Evolutionary conservation across 1,284 basidiomycete species (phyloP), one percentile per base, ranked within the genome.

Genomic region (Boletus sp.): DNA sequence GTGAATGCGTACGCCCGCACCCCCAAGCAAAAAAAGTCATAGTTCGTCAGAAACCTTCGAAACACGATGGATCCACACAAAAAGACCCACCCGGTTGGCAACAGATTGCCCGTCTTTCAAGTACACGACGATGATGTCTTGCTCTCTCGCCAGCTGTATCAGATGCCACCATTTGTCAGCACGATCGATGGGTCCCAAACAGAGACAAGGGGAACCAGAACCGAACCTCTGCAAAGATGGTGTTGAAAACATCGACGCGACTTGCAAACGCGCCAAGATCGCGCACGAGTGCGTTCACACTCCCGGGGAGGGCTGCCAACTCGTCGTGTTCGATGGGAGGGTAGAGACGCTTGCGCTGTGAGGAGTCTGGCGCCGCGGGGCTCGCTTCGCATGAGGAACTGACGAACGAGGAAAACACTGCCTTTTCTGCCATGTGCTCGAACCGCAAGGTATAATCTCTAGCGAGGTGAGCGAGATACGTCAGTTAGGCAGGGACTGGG

Each of bases 51-150:
- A 4, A 29, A 6, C 15, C 5, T 8, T 13, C 4, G 9, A 55
- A 20, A 41, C 24, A 48, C 13, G 9, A 20, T 2, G 8, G 13
- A 12, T 31, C n/a, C n/a, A 50, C 8, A 9, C 13, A 33, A 43
- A 11, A 49, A 18, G 13, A 55, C 57, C 4, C 11, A 62, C 66
- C 58, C 39, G 58, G 44, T 64, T 39, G 4, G 29, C 33, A n/a
- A 51, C 27, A 20, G 64, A 66, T 37, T 59, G 61, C 4, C 66
- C 64, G 13, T 65, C 64, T 49, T 65, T 68, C 45, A 65, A 36
- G 48, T 66, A 59, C 18, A 65, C 0, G 29, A 65, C 6, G 15
- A 66, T 51, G 9, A 64, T 49, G 27, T 61, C 61, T 43, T 65
- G 64, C 37, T 53, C 58, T 42, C 64, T 58, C 13, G 57, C 48